Percentiles rank a stretch among this genome's conserved stretches.
Conservation (phyloP, 1,139 yeast genomes). For the Pichia sp. region DNA sequence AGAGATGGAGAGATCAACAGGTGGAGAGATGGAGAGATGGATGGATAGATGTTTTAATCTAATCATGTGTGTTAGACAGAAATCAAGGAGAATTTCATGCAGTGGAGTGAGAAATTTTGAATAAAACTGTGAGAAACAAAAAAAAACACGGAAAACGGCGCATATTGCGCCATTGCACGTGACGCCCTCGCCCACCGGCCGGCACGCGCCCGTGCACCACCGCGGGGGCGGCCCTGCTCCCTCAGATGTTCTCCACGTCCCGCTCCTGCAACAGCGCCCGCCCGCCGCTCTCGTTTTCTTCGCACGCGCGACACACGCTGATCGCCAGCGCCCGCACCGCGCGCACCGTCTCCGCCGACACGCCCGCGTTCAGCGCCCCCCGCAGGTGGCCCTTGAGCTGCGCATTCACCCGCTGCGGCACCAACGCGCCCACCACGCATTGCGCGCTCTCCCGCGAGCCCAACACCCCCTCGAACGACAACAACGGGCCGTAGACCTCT, state of each 20-base stretch:
- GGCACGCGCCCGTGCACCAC: background rate
- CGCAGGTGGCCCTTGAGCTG: constrained; percentile 84
- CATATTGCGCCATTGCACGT: background rate
- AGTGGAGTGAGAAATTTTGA: too few relatives aligned
- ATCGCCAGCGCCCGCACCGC: constrained; percentile 59
- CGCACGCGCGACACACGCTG: background rate
- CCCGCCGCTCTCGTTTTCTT: background rate
- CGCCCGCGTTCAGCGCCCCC: constrained; percentile 81
- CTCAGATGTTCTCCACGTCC: background rate
- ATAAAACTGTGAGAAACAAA: too few relatives aligned
- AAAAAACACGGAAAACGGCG: too few relatives aligned
- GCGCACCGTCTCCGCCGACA: constrained; percentile 55
- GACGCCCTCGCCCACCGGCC: background rate
- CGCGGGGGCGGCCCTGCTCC: too few relatives aligned
- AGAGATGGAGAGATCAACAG: too few relatives aligned
- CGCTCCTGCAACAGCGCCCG: background rate
- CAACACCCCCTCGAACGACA: constrained; percentile 61
- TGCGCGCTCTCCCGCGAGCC: constrained; percentile 67
- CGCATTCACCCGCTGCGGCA: constrained; percentile 94
- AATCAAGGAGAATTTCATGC: too few relatives aligned
- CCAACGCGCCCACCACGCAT: constrained; percentile 70
- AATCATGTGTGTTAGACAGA: too few relatives aligned
- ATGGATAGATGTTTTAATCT: too few relatives aligned
- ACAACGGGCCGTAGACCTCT: constrained; percentile 71
- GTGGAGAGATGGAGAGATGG: too few relatives aligned